phyloP scores from a whole-genome alignment of 257 asterid genomes.

The Solanum lignicaule region DNA sequence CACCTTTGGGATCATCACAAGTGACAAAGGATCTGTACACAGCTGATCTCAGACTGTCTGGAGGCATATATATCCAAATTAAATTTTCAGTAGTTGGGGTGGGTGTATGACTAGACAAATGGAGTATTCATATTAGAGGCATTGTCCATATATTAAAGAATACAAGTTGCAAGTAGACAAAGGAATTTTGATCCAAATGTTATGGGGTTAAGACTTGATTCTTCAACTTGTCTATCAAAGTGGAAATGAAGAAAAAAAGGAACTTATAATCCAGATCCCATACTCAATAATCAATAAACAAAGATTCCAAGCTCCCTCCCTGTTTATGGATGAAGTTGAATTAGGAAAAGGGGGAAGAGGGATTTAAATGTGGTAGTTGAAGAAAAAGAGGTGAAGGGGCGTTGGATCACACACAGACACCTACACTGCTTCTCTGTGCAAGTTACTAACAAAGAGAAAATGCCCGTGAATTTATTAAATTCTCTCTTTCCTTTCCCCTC shows the following conservation, averaged over 20 bases:
- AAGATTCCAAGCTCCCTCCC: background rate
- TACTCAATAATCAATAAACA: background rate
- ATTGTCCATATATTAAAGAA: background rate
- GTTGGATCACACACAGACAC: background rate
- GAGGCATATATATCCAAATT: constrained; percentile 23
- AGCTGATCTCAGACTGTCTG: constrained; percentile 50
- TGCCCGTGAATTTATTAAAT: constrained; percentile 2
- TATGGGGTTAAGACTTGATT: background rate
- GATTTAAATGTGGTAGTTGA: constrained; percentile 2
- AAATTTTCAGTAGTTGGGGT: too few relatives aligned
- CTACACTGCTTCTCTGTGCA: background rate
- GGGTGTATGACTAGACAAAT: too few relatives aligned
- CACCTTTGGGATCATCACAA: constrained; percentile 68
- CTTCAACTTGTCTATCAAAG: background rate
- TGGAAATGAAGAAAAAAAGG: background rate
- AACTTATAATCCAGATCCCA: background rate
- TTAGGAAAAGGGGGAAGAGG: background rate
- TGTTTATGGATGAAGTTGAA: background rate
- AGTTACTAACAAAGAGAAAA: background rate
- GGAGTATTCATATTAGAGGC: too few relatives aligned
- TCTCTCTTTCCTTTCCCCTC: background rate
- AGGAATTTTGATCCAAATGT: background rate
- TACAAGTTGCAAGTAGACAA: background rate
- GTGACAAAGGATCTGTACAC: constrained; percentile 58
- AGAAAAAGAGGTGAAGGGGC: background rate